Evolutionary conservation across 2,329 filamentous ascomycete species (phyloP).

Genomic region (Epichloe coenophiala): DNA sequence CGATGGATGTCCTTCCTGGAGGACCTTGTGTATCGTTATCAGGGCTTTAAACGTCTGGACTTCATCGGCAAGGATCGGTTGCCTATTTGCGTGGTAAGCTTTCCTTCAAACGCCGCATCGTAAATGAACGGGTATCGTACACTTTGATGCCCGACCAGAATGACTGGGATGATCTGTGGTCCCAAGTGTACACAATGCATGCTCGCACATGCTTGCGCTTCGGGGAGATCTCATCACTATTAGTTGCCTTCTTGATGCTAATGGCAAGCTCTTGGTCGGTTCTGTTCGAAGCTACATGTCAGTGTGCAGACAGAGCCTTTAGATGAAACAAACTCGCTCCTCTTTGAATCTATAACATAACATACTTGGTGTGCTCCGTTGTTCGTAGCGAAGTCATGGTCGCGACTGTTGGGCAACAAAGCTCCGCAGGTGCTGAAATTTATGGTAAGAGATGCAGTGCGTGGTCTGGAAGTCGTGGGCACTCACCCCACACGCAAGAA

Average conservation of each 20-base stretch:
- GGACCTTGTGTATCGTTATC: constrained; percentile 92
- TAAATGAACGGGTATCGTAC: constrained; percentile 37
- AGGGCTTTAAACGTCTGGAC: constrained; percentile 98
- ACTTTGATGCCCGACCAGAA: constrained; percentile 99
- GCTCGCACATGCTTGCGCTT: constrained; percentile 91
- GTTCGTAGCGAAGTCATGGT: constrained; percentile 20
- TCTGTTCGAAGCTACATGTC: constrained; percentile 22
- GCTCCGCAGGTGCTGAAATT: constrained; percentile 2
- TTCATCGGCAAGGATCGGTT: constrained; percentile 96
- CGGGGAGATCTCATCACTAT: constrained; percentile 51
- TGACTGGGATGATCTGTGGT: constrained; percentile 86
- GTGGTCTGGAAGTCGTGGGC: background rate
- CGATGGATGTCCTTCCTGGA: constrained; percentile 89
- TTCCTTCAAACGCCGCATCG: background rate
- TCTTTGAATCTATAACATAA: background rate
- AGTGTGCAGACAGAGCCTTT: background rate
- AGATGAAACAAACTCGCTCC: background rate
- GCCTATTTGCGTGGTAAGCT: constrained; percentile 33
- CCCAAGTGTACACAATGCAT: constrained; percentile 98
- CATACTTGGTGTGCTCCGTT: constrained; percentile 24
- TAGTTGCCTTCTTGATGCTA: constrained; percentile 59
- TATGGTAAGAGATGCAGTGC: constrained; percentile 1
- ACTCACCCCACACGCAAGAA: background rate
- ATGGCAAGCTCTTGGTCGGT: constrained; percentile 56
- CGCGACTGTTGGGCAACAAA: constrained; percentile 4